Evolutionary conservation across 2,329 filamentous ascomycete species (phyloP).

Genomic region (Mollisia scopiformis): DNA sequence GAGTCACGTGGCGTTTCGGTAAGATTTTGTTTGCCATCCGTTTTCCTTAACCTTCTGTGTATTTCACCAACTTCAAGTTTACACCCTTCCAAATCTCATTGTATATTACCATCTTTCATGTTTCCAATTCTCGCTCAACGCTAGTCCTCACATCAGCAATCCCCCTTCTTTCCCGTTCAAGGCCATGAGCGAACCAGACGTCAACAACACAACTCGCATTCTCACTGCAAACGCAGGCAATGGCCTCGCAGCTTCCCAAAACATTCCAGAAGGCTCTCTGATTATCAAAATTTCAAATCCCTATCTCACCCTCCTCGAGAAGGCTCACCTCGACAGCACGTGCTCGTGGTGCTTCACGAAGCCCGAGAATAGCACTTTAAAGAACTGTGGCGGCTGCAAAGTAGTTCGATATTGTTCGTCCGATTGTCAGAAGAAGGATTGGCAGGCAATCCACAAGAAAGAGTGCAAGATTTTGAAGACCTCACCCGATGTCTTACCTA

Average conservation of each 20-base stretch:
- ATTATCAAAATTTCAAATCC: slow-evolving; percentile 29
- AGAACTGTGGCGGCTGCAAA: slow-evolving; percentile 55
- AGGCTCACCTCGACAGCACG: slow-evolving; percentile 28
- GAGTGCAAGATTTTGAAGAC: slow-evolving; percentile 55
- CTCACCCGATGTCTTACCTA: slow-evolving; percentile 49
- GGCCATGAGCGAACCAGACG: slow-evolving; percentile 1
- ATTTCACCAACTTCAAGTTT: too few species aligned
- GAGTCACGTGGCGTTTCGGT: too few species aligned
- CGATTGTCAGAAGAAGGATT: slow-evolving; percentile 57
- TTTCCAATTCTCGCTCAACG: too few species aligned
- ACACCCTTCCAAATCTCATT: too few species aligned
- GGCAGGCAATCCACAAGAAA: slow-evolving; percentile 53
- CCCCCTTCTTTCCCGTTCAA: too few species aligned
- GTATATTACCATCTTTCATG: too few species aligned
- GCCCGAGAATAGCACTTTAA: slow-evolving; percentile 11
- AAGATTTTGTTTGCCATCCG: too few species aligned
- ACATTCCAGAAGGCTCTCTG: slow-evolving; percentile 22
- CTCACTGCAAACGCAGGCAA: slow-evolving; percentile 16
- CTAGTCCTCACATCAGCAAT: too few species aligned
- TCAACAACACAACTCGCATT: slow-evolving; percentile 20
- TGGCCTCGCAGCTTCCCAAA: slow-evolving; percentile 25
- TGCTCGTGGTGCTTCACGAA: slow-evolving; percentile 32
- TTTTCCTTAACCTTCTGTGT: too few species aligned
- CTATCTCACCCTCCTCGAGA: slow-evolving; percentile 33
- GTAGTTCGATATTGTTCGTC: slow-evolving; percentile 57